phyloP scores from a whole-genome alignment of 2,329 filamentous ascomycete genomes.

The Aspergillus brasiliensis region DNA sequence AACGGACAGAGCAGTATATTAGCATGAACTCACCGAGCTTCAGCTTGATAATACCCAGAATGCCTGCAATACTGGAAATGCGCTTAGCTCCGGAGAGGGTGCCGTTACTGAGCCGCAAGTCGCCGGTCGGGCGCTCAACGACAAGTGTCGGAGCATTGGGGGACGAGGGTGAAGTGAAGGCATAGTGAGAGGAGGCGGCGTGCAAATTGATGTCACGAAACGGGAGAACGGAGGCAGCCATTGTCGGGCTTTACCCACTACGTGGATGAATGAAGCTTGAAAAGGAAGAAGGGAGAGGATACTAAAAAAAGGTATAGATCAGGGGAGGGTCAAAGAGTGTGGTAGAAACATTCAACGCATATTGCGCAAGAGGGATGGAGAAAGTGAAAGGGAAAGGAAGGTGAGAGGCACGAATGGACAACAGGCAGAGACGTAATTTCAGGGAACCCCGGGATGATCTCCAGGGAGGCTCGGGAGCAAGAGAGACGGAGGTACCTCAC shows the following conservation, averaged over 20 bases:
- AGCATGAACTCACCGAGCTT: conserved; percentile 69
- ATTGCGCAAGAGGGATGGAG: conserved; percentile 5
- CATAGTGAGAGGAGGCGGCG: conserved; percentile 87
- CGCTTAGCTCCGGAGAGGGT: conserved; percentile 74
- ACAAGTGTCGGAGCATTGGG: conserved; percentile 85
- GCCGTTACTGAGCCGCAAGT: conserved; percentile 81
- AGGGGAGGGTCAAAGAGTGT: conserved; percentile 8
- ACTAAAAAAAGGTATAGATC: conserved; percentile 5
- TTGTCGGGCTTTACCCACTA: conserved; percentile 22
- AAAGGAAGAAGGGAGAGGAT: conserved; percentile 9
- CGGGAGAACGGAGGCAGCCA: conserved; percentile 56
- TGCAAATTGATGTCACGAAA: conserved; percentile 98
- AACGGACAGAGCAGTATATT: not conserved
- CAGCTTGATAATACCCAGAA: conserved; percentile 89
- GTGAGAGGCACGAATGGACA: not conserved
- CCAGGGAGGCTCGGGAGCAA: conserved; percentile 3
- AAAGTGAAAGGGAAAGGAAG: conserved; percentile 17
- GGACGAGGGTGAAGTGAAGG: conserved; percentile 93
- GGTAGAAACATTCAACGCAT: conserved; percentile 17
- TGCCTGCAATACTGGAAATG: conserved; percentile 92
- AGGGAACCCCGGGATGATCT: conserved; percentile 5
- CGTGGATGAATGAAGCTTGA: conserved; percentile 34
- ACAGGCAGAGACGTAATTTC: conserved; percentile 5
- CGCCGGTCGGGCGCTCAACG: conserved; percentile 88
- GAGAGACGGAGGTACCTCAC: not conserved